These are phyloP conservation scores for Tulasnella sp. DNA, from an alignment of 768 basidiomycete genomes.

Conservation along the genomic window DNA sequence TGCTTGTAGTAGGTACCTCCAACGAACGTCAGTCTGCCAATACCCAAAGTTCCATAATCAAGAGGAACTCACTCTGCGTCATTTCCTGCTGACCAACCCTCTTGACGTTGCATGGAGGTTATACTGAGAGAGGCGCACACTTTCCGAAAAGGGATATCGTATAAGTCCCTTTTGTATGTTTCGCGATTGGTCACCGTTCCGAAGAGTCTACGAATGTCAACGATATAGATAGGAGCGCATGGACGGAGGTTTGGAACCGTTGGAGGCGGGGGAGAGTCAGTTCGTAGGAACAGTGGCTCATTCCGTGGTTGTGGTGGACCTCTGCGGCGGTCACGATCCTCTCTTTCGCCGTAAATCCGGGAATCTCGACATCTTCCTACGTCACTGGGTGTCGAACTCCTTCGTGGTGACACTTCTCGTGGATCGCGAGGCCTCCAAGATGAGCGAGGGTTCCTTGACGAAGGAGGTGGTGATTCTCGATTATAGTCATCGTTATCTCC, in stretches of 20 bases:
- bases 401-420: background rate
- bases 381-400: background rate
- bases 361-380: background rate
- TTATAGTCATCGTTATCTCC: background rate
- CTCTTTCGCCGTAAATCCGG: no score
- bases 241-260: background rate
- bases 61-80: constrained; percentile 11
- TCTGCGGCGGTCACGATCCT: no score
- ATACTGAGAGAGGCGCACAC: constrained; percentile 4
- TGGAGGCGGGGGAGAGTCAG: background rate
- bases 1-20: constrained; percentile 8
- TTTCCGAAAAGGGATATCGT: constrained; percentile 3
- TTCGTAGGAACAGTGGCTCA: background rate
- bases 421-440: background rate
- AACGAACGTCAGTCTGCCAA: background rate
- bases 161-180: background rate
- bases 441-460: background rate
- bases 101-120: background rate
- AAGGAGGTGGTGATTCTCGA: background rate
- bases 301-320: no score
- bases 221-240: background rate
- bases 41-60: background rate
- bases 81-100: constrained; percentile 10
- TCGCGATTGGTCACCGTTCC: constrained; percentile 2
- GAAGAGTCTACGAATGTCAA: constrained; percentile 7